Base-by-base conservation (phyloP, 2,329 filamentous ascomycete genomes). In the Fusarium mangiferae region DNA sequence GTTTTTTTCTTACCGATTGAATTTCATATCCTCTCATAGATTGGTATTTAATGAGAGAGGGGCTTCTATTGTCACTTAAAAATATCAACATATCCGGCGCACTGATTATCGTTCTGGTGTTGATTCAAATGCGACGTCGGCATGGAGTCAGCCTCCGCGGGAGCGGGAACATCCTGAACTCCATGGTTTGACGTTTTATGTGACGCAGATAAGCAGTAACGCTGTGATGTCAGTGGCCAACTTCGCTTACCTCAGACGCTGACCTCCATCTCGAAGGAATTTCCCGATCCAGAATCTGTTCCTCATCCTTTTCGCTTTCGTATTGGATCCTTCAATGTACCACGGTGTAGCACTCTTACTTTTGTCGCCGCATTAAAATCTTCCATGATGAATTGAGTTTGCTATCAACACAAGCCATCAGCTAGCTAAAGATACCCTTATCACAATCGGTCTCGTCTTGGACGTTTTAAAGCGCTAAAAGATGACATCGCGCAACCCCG, bases 241-340 rank as follows among this genome's bases (percentile, higher is more conserved):
- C 17, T 45, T 51, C 30, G 63, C 54, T 61, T 46, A 61, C 45
- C n/a, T 66, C 64, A 66, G 62, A 66, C 15, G 12, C 30, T 0
- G 22, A 49, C 12, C 20, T 7, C 20, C 38, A 44, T 8, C n/a
- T 24, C 7, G 6, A 13, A 4, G 17, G 24, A 28, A 10, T 28
- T 54, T 28, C 20, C 35, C 14, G 1, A 22, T 55, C 2, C 0
- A 14, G 24, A 18, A 2, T 0, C 3, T 54, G 14, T 13, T 10
- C 4, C 20, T 28, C 11, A 39, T 41, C 10, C 24, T 38, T 22
- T 26, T 38, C 24, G 33, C 33, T 38, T 5, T 26, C 18, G 13
- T 22, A 24, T 4, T 4, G 6, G n/a, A 52, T 26, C 18, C 18
- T 54, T 12, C 6, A 15, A 52, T 10, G 9, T 7, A 36, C 7